phyloP scores from a whole-genome alignment of 257 asterid species.

The Solanum dulcamara region DNA sequence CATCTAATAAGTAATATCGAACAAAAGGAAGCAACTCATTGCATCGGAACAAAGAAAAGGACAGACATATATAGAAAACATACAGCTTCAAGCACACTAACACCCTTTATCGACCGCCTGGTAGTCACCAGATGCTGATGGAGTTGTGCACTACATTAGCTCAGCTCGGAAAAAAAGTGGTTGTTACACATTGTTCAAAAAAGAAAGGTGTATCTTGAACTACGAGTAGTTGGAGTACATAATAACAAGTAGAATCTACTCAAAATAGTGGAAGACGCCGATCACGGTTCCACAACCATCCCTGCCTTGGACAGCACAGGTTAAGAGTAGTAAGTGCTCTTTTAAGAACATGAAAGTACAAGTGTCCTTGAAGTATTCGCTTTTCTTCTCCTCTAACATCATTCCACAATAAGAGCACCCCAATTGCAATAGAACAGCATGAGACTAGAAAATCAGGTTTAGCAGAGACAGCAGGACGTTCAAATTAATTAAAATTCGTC shows the following conservation, averaged over 20 bases:
- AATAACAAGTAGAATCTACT: neutral
- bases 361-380: neutral
- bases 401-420: neutral
- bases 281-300: neutral
- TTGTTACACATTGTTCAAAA: neutral
- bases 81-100: neutral
- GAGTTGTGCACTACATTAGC: neutral
- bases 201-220: neutral
- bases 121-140: neutral
- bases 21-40: neutral
- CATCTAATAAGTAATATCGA: neutral
- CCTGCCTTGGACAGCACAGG: neutral
- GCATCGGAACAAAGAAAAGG: neutral
- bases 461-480: neutral
- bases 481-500: conserved; percentile 17
- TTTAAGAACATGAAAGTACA: neutral
- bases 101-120: neutral
- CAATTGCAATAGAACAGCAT: neutral
- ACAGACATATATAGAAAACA: neutral
- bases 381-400: neutral
- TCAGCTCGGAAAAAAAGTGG: neutral
- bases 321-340: neutral
- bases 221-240: neutral
- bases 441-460: neutral
- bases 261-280: neutral